These are phyloP conservation scores for Phytophthora tubulina DNA, from an alignment of 352 stramenopile species.

Conservation along the genomic window DNA sequence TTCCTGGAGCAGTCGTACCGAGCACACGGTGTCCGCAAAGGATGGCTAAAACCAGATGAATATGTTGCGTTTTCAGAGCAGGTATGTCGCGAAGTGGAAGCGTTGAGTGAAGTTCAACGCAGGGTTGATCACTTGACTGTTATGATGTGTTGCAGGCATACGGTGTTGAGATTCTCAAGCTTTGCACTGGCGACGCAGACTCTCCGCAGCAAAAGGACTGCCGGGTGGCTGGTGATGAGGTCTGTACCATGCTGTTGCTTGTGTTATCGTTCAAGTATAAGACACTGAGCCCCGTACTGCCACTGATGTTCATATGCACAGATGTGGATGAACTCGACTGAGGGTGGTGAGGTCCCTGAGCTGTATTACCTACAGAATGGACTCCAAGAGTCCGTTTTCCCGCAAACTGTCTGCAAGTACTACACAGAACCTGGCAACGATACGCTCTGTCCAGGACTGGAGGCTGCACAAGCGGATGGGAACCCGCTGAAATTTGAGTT, in stretches of 20 bases:
- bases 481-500: conserved; percentile 81
- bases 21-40: conserved; percentile 66
- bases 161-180: conserved; percentile 72
- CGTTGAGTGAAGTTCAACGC: neutral
- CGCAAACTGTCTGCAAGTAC: conserved; percentile 77
- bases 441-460: conserved; percentile 70
- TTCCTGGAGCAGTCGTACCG: conserved; percentile 86
- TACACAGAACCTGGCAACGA: conserved; percentile 69
- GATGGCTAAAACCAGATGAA: conserved; percentile 75
- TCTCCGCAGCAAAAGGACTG: conserved; percentile 78
- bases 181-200: conserved; percentile 70
- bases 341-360: conserved; percentile 76
- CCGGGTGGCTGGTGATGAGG: conserved; percentile 70
- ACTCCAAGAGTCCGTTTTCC: conserved; percentile 78
- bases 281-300: too few species aligned
- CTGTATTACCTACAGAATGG: conserved; percentile 85
- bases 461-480: conserved; percentile 50
- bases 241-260: conserved; percentile 17
- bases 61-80: conserved; percentile 87
- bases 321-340: conserved; percentile 86
- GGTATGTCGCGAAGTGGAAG: conserved; percentile 27
- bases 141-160: conserved; percentile 54
- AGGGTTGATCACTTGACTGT: neutral
- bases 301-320: conserved; percentile 18
- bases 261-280: too few species aligned